phyloP scores from a whole-genome alignment of 2,329 filamentous ascomycete genomes.

The Lachnellula occidentalis region DNA sequence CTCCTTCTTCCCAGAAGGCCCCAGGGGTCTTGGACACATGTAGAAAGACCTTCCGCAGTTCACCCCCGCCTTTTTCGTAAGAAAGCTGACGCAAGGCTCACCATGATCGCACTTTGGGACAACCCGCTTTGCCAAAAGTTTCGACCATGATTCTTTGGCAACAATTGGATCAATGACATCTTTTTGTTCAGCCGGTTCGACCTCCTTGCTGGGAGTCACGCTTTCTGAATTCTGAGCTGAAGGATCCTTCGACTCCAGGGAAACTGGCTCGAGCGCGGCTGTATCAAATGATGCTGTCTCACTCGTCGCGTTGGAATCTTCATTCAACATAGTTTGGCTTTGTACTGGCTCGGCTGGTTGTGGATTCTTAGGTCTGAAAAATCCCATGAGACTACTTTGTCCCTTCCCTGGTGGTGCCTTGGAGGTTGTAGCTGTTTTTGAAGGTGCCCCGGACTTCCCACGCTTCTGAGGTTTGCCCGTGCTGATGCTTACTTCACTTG shows the following conservation, averaged over 20 bases:
- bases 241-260: not conserved
- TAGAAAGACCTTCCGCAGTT: constrained; percentile 70
- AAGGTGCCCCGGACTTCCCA: constrained; percentile 37
- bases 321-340: not conserved
- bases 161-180: constrained; percentile 61
- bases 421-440: constrained; percentile 17
- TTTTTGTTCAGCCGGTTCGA: constrained; percentile 17
- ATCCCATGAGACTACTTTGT: constrained; percentile 56
- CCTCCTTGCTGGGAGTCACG: constrained; percentile 3
- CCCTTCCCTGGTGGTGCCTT: constrained; percentile 45
- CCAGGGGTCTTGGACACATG: constrained; percentile 66
- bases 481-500: constrained; percentile 2
- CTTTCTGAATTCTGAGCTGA: not conserved
- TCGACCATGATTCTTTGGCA: constrained; percentile 79
- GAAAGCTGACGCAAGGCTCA: constrained; percentile 77
- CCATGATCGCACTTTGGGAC: constrained; percentile 80
- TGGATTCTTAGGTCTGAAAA: constrained; percentile 63
- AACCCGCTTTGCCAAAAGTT: constrained; percentile 69
- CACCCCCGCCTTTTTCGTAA: constrained; percentile 82
- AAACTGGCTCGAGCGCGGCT: not conserved
- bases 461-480: constrained; percentile 39
- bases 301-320: not conserved
- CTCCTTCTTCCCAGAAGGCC: constrained; percentile 80
- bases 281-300: not conserved
- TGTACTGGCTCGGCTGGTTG: constrained; percentile 5